These are phyloP conservation scores for Diospyros lotus DNA, from an alignment of 148 eudicot species.

Conservation along the genomic window DNA sequence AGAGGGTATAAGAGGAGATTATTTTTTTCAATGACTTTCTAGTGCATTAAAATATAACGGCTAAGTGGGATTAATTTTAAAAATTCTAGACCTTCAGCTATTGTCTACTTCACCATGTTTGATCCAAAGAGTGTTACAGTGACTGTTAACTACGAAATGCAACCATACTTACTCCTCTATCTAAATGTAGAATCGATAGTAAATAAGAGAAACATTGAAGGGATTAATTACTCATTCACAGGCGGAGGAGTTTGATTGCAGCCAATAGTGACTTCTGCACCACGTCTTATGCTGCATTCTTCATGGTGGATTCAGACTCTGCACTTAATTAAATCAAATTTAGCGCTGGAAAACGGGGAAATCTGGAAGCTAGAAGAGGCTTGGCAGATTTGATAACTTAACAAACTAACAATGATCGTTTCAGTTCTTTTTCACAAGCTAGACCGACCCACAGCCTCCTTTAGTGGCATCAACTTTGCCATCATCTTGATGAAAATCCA, in stretches of 20 bases:
- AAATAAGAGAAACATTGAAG: not conserved
- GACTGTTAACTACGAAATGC: too few species aligned
- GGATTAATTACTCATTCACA: constrained; percentile 9
- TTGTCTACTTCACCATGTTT: too few species aligned
- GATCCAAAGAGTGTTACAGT: too few species aligned
- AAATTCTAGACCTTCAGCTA: too few species aligned
- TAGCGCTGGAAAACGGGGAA: not conserved
- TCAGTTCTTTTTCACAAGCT: not conserved
- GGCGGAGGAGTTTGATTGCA: not conserved
- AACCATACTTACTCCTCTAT: not conserved
- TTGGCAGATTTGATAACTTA: not conserved
- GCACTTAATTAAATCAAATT: constrained; percentile 5
- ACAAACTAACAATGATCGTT: not conserved
- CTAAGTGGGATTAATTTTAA: too few species aligned
- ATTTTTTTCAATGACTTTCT: too few species aligned
- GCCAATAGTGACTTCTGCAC: constrained; percentile 4
- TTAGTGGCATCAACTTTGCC: too few species aligned
- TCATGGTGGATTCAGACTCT: not conserved
- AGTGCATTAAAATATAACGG: too few species aligned
- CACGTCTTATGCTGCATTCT: not conserved
- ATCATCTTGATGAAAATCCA: too few species aligned
- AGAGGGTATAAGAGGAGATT: too few species aligned
- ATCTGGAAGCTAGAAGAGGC: not conserved
- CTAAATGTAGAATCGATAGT: not conserved
- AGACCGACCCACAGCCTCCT: not conserved